phyloP scores from a whole-genome alignment of 495 filamentous ascomycete species.

The Massariosphaeria phaeospora region DNA sequence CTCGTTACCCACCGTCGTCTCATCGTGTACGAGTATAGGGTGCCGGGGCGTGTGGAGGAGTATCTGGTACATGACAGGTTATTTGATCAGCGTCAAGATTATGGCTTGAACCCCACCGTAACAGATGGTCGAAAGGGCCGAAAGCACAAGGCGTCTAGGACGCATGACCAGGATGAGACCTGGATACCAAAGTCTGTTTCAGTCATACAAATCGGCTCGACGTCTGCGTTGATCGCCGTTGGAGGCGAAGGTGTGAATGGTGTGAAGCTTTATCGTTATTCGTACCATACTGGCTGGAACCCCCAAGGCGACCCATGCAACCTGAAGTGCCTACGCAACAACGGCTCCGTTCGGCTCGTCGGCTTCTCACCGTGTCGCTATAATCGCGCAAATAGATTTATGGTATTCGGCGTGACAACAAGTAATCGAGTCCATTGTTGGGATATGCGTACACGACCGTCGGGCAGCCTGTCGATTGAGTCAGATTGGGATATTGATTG shows the following conservation, averaged over 20 bases:
- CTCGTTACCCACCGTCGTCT: slow-evolving; percentile 5
- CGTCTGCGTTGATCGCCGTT: slow-evolving; percentile 1
- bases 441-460: neutral
- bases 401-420: slow-evolving; percentile 4
- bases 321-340: neutral
- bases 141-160: too few species aligned
- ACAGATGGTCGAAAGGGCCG: too few species aligned
- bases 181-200: slow-evolving; percentile 13
- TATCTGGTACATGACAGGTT: neutral
- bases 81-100: too few species aligned
- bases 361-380: slow-evolving; percentile 3
- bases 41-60: neutral
- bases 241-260: slow-evolving; percentile 5
- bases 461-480: neutral
- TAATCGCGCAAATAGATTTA: neutral
- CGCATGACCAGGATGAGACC: neutral
- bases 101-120: too few species aligned
- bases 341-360: neutral
- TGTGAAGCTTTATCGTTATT: slow-evolving; percentile 3
- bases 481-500: slow-evolving; percentile 1
- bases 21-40: slow-evolving; percentile 13
- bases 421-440: slow-evolving; percentile 1
- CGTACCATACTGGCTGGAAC: slow-evolving; percentile 1
- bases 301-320: neutral
- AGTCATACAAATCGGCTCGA: neutral